These are phyloP conservation scores for Oryza rufipogon DNA, from an alignment of 176 grass and related monocot species.

Conservation along the genomic window DNA sequence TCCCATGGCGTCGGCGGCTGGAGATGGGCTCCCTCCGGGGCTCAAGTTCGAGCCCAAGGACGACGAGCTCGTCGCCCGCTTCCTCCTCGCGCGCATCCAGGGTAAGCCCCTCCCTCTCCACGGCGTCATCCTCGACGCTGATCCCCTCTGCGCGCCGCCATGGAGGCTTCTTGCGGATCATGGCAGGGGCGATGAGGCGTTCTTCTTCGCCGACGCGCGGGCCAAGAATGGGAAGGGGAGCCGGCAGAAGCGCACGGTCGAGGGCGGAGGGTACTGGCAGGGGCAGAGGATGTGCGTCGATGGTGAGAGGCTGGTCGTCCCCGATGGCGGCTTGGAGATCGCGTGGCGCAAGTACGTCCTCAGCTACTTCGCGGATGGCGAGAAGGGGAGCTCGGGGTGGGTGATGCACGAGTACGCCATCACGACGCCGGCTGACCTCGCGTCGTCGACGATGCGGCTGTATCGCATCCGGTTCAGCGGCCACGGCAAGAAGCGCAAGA, in stretches of 20 bases:
- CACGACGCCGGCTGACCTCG: neutral
- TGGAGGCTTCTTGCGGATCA: slow-evolving; percentile 3
- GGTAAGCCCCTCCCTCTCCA: neutral
- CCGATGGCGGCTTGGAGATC: neutral
- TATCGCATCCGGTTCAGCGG: neutral
- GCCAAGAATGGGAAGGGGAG: no score
- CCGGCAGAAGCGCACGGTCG: neutral
- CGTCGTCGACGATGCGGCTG: neutral
- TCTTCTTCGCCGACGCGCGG: neutral
- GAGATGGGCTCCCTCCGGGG: no score
- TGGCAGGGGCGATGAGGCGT: neutral
- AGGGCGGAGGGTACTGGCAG: neutral
- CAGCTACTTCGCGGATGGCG: neutral
- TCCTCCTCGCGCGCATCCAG: no score
- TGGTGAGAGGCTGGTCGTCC: neutral
- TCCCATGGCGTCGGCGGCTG: no score
- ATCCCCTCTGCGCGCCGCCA: neutral
- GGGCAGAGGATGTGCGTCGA: neutral
- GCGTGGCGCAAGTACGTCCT: neutral
- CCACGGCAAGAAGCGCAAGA: no score
- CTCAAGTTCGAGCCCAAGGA: no score
- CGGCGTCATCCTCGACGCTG: slow-evolving; percentile 15
- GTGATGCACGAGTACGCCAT: slow-evolving; percentile 41
- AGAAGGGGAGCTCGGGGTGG: slow-evolving; percentile 26
- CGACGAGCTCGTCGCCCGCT: no score